Evolutionary conservation across 108 stramenopile species (phyloP).

Genomic region (Nitzschia inconspicua): DNA sequence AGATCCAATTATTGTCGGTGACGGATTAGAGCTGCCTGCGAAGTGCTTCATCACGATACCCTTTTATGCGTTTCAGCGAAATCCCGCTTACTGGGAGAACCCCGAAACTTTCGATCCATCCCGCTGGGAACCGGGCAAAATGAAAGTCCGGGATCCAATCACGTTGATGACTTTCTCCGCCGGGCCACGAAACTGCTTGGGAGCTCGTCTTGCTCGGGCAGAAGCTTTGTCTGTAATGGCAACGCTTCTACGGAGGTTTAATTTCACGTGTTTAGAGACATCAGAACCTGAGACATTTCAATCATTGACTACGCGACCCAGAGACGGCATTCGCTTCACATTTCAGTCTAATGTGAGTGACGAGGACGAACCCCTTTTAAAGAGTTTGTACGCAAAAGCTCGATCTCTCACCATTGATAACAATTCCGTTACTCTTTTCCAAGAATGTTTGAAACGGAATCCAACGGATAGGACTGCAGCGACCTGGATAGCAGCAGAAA

Average conservation of each 20-base stretch:
- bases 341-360: too few relatives aligned
- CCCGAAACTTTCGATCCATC: conserved; percentile 1
- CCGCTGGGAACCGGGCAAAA: background rate
- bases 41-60: background rate
- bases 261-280: too few relatives aligned
- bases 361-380: too few relatives aligned
- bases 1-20: background rate
- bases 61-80: background rate
- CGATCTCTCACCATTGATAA: conserved; percentile 41
- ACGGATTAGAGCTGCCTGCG: background rate
- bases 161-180: too few relatives aligned
- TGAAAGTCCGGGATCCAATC: too few relatives aligned
- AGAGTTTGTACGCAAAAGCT: conserved; percentile 46
- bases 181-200: too few relatives aligned
- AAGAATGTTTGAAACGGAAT: conserved; percentile 29
- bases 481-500: conserved; percentile 47
- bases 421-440: conserved; percentile 38
- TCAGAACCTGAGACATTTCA: too few relatives aligned
- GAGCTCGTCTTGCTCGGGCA: too few relatives aligned
- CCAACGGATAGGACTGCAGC: conserved; percentile 50
- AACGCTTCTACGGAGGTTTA: too few relatives aligned
- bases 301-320: too few relatives aligned
- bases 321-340: too few relatives aligned
- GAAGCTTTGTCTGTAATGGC: too few relatives aligned
- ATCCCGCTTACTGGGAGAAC: background rate